phyloP scores from a whole-genome alignment of 2,329 filamentous ascomycete species.

The Fusarium graminum region DNA sequence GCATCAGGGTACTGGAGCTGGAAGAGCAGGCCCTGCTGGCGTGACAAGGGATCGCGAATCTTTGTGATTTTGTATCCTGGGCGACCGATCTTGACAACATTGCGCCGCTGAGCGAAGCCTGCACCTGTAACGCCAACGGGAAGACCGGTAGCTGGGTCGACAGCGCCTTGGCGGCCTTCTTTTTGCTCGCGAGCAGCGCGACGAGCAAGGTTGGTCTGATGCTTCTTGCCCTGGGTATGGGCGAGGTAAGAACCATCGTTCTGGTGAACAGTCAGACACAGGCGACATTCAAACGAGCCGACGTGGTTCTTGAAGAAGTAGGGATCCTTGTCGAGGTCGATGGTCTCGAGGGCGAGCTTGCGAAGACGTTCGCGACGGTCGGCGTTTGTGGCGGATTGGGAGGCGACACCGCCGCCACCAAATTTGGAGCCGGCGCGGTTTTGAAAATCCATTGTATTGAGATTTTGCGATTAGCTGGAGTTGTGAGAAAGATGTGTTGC shows the following conservation, averaged over 20 bases:
- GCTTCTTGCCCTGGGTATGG: constrained; percentile 97
- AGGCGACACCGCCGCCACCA: constrained; percentile 96
- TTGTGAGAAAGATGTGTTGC: neutral
- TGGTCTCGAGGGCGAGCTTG: constrained; percentile 97
- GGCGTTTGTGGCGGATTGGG: constrained; percentile 91
- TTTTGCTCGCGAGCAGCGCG: constrained; percentile 96
- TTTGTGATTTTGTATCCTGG: constrained; percentile 99
- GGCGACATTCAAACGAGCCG: constrained; percentile 95
- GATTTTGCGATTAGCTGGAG: neutral
- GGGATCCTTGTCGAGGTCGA: constrained; percentile 98
- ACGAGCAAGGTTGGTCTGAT: constrained; percentile 97
- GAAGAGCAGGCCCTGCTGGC: constrained; percentile 93
- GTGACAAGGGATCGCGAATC: constrained; percentile 86
- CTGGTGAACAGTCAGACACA: constrained; percentile 97
- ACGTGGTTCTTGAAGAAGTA: constrained; percentile 99
- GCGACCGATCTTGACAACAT: constrained; percentile 93
- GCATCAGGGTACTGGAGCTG: constrained; percentile 97
- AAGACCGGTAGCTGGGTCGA: constrained; percentile 76
- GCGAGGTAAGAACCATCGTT: constrained; percentile 99
- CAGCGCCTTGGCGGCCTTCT: constrained; percentile 76
- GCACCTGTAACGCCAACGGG: constrained; percentile 79
- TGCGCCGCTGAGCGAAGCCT: constrained; percentile 78
- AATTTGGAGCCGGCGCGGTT: constrained; percentile 98
- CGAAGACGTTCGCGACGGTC: constrained; percentile 97
- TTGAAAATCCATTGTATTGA: constrained; percentile 75